Base-by-base conservation (phyloP, 148 eudicot species). In the Silene latifolia region DNA sequence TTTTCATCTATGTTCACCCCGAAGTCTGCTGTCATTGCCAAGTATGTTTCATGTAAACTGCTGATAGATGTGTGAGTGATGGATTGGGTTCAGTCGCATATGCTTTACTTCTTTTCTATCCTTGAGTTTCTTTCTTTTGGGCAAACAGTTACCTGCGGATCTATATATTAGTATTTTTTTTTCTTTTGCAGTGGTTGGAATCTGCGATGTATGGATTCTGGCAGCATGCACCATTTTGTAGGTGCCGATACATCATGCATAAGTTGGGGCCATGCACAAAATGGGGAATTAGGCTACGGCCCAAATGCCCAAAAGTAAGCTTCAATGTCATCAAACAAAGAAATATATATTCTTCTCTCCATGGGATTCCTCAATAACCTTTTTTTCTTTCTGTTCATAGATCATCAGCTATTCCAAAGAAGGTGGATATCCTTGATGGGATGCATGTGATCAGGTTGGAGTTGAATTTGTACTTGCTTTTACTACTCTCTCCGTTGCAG, bases 211-310 rank as follows among this genome's bases (percentile, higher is more conserved):
- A 94, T 94, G 97, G 91, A 92, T 82, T 94, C 98, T 53, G 98
- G 98, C 68, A 73, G 82, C 57, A 82, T 84, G 93, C 93, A 90
- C 86, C 97, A 94, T 80, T 91, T 85, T 75, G 98, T 92, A 77
- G 98, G 98, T 78, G 97, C 98, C 39, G 98, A 94, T 81, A 82
- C 85, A 60, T 94, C 98, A 13, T 94, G 98, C 78, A 94, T 94
- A 72, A 94, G 98, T 78, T 94, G 98, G 98, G 98, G 98, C 12
- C 93, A 83, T 72, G 98, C 96, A 19, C 90, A 87, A 71, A 84
- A 85, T 76, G 98, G 98, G 65, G 98, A 94, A 84, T 83, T 94
- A 80, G 98, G 98, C 75, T 94, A 94, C 82, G 98, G 92, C 72
- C 86, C 92, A 51, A 63, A 79, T 57, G 85, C 75, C 5, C 92